phyloP scores from a whole-genome alignment of 768 basidiomycete genomes.

The Russula sp. region DNA sequence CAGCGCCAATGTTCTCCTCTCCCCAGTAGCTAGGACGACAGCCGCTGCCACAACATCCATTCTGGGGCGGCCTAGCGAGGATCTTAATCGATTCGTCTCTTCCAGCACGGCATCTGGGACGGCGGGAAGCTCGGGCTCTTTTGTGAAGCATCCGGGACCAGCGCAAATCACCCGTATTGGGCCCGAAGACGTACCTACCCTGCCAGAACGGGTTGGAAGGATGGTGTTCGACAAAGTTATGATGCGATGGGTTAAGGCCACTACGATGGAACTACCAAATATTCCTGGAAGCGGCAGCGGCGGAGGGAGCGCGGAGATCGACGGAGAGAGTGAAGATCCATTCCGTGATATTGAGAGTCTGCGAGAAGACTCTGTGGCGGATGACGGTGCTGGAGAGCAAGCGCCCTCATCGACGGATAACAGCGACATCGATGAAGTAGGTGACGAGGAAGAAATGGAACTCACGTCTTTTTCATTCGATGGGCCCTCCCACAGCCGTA shows the following conservation, averaged over 20 bases:
- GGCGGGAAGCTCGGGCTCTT: constrained; percentile 67
- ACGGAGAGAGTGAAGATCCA: constrained; percentile 72
- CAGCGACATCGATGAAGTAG: constrained; percentile 40
- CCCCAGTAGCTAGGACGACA: constrained; percentile 21
- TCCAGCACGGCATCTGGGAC: constrained; percentile 78
- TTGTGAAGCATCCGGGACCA: constrained; percentile 77
- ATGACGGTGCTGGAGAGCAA: constrained; percentile 15
- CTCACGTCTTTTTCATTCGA: constrained; percentile 71
- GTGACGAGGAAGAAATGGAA: constrained; percentile 61
- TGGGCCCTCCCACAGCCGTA: constrained; percentile 43
- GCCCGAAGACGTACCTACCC: constrained; percentile 62
- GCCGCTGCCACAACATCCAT: constrained; percentile 47
- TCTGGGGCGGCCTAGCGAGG: constrained; percentile 50
- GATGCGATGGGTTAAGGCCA: constrained; percentile 80
- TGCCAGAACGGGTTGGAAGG: constrained; percentile 75
- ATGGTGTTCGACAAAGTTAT: constrained; percentile 81
- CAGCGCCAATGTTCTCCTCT: constrained; percentile 15
- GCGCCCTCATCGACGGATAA: constrained; percentile 14
- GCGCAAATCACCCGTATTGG: constrained; percentile 74
- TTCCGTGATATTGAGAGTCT: constrained; percentile 90
- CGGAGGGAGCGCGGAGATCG: constrained; percentile 30
- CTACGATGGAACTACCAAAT: constrained; percentile 30
- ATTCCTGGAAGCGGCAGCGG: constrained; percentile 26
- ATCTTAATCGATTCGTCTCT: constrained; percentile 84
- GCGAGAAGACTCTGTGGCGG: constrained; percentile 36